Percentiles rank a stretch among this genome's conserved stretches.
Conservation (phyloP, 768 basidiomycete species). For the Pleurotus tuoliensis region DNA sequence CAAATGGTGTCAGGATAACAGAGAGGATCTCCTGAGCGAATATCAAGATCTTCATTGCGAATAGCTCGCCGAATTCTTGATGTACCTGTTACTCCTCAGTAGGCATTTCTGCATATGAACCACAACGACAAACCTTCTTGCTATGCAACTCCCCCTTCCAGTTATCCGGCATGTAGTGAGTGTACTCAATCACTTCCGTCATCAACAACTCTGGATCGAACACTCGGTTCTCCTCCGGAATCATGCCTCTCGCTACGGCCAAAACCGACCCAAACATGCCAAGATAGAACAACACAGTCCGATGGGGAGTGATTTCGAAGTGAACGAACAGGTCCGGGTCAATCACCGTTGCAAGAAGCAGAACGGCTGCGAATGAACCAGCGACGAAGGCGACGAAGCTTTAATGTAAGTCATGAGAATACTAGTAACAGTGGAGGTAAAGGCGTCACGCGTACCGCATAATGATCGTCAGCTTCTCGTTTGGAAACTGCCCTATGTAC, state of each 20-base stretch:
- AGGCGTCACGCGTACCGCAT: conserved; percentile 67
- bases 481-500: conserved; percentile 98
- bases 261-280: conserved; percentile 84
- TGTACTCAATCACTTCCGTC: conserved; percentile 88
- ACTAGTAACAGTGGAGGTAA: neutral
- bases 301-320: conserved; percentile 91
- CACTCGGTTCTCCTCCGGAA: conserved; percentile 89
- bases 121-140: conserved; percentile 54
- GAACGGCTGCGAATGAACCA: conserved; percentile 94
- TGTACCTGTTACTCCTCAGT: conserved; percentile 56
- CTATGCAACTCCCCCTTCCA: conserved; percentile 91
- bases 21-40: conserved; percentile 88
- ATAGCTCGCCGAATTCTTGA: conserved; percentile 86
- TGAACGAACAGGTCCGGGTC: conserved; percentile 93
- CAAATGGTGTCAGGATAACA: conserved; percentile 90
- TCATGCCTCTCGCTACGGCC: conserved; percentile 90
- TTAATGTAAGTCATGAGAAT: conserved; percentile 4
- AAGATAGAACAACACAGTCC: conserved; percentile 92
- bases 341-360: conserved; percentile 85
- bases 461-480: conserved; percentile 84
- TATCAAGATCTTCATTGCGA: conserved; percentile 86
- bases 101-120: conserved; percentile 1
- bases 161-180: conserved; percentile 92
- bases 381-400: conserved; percentile 96
- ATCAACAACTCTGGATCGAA: conserved; percentile 93